Base-by-base conservation (phyloP, 345 rosid species). In the Citrus mangshanensis region DNA sequence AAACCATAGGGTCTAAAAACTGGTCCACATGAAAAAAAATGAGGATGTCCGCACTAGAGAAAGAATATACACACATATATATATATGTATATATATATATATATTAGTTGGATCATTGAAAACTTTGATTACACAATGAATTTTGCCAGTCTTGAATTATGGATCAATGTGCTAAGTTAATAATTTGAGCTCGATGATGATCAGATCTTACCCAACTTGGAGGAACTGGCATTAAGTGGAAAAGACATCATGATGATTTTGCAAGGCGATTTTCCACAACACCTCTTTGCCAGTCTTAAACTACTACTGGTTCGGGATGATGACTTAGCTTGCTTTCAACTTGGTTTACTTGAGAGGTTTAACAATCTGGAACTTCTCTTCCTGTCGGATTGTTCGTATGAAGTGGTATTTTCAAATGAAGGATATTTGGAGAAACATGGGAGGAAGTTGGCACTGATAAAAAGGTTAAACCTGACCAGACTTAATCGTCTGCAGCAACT, bases 171-270 rank as follows among this genome's bases (percentile, higher is more conserved):
- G 14, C 46, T 40, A 40, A 1, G 12, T 0, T 40, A 40, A 40
- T 9, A 8, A 40, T 8, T 40, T 2, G 49, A 2, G 1, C 12
- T 62, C 5, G 66, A 42, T 42, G 49, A 42, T 42, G 49, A 10
- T 40, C 46, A 40, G 46, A 40, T 42, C 49, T 42, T 81, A 34
- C 62, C 30, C 42, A 71, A 34, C 63, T 61, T 86, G 73, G 81
- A 86, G 32, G 65, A 54, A 7, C 0, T 83, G 38, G 3, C 42
- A 4, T 28, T 81, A 51, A 27, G 9, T 14, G 68, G 54, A 14
- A 32, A 72, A 4, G 68, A 76, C 10, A 14, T 65, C 22, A 30
- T 0, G 37, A 71, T 30, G 72, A 16, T 82, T 27, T 5, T 55
- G 24, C 21, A 80, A 40, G 62, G 12, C 25, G 22, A 71, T 7